These are phyloP conservation scores for Neurospora sp. DNA, from an alignment of 495 filamentous ascomycete species.

Conservation along the genomic window DNA sequence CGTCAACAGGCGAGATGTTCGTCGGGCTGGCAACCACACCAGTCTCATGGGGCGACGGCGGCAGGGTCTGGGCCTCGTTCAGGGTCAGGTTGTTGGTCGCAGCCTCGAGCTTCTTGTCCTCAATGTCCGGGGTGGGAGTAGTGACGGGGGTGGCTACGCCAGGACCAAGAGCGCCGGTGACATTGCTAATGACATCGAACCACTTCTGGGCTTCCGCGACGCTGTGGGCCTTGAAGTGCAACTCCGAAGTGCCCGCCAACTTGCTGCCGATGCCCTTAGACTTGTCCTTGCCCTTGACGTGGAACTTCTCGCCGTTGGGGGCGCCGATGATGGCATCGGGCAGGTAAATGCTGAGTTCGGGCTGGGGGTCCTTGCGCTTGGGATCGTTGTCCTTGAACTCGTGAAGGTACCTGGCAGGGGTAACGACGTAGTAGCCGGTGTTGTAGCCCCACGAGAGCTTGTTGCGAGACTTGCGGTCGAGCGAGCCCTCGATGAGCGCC, in stretches of 20 bases:
- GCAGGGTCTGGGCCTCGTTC: constrained; percentile 7
- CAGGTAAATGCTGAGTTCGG: constrained; percentile 82
- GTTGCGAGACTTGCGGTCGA: constrained; percentile 79
- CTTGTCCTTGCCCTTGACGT: constrained; percentile 85
- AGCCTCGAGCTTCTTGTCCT: constrained; percentile 9
- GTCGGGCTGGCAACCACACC: neutral
- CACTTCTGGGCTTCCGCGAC: constrained; percentile 68
- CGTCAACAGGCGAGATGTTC: neutral
- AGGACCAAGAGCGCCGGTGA: constrained; percentile 29
- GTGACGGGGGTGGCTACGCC: constrained; percentile 10
- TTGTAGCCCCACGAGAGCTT: constrained; percentile 65
- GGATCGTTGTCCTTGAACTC: constrained; percentile 88
- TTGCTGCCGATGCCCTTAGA: constrained; percentile 40
- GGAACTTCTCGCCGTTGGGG: constrained; percentile 74
- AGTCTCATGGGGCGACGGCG: neutral
- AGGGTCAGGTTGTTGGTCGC: constrained; percentile 4
- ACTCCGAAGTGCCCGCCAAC: constrained; percentile 40
- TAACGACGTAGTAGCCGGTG: constrained; percentile 81
- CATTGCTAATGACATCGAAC: constrained; percentile 57
- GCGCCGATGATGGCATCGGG: constrained; percentile 79
- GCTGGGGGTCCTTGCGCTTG: constrained; percentile 68
- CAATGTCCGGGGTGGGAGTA: constrained; percentile 6
- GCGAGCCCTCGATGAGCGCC: constrained; percentile 71
- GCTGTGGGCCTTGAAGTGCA: constrained; percentile 58
- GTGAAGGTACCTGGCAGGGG: constrained; percentile 75